Evolutionary conservation across 306 rosid genomes (phyloP).

Genomic region (Lathyrus sativus): DNA sequence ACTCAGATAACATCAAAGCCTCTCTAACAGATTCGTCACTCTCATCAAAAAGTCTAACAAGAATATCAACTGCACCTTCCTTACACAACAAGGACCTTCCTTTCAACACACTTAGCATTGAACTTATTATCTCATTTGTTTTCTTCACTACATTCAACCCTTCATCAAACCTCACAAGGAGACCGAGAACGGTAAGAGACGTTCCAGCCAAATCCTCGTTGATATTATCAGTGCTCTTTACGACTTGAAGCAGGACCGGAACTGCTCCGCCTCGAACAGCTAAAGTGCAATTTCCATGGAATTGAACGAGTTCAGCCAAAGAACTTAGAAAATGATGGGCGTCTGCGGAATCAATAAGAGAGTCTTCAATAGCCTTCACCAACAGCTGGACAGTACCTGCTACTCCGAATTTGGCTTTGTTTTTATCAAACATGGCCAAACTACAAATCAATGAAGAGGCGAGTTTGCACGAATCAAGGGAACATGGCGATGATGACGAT

Average conservation of each 20-base stretch:
- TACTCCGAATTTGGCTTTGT: constrained; percentile 85
- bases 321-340: constrained; percentile 61
- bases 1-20: constrained; percentile 54
- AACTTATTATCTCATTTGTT: constrained; percentile 41
- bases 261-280: constrained; percentile 70
- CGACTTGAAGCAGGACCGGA: constrained; percentile 49
- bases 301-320: constrained; percentile 75
- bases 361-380: constrained; percentile 47
- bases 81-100: constrained; percentile 74
- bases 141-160: constrained; percentile 64
- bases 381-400: constrained; percentile 69
- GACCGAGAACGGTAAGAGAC: constrained; percentile 59
- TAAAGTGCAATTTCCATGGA: constrained; percentile 79
- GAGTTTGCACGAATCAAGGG: constrained; percentile 50
- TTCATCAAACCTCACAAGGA: constrained; percentile 73
- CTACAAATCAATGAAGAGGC: constrained; percentile 71
- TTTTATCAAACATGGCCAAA: constrained; percentile 79
- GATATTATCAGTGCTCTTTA: constrained; percentile 39
- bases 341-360: constrained; percentile 30
- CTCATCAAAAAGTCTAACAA: constrained; percentile 68
- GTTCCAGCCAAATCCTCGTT: constrained; percentile 61
- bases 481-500: constrained; percentile 27
- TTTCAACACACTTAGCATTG: constrained; percentile 60
- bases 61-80: constrained; percentile 81
- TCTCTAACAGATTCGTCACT: constrained; percentile 58